Base-by-base conservation (phyloP, 176 grass and related monocot genomes). In the Triticum turgidum region DNA sequence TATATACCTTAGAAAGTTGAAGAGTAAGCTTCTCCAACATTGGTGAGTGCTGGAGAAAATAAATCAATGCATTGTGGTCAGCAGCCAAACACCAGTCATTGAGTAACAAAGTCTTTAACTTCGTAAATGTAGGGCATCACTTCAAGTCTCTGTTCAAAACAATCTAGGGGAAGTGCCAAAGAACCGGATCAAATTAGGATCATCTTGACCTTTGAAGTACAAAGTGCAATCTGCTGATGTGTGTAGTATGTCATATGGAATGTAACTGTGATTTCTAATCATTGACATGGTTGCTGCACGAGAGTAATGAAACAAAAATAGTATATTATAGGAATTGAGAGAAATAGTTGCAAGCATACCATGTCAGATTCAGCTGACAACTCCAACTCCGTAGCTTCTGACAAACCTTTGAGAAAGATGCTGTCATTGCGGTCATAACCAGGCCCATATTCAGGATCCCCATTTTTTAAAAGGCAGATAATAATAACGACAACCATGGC, bases 81-180 rank as follows among this genome's bases (percentile, higher is more conserved):
- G 69, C 69, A 72, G 35, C 18, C 69, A 72, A 72, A 42, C 69
- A 72, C 69, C 69, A 72, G 4, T 72, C 37, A 5, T 72, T 8
- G 35, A 72, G 69, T 5, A 42, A 72, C 69, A 72, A 11, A 72
- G 69, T 72, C 69, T 42, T 72, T 72, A 72, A 72, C 69, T 72
- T 42, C 20, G 69, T 41, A 72, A 72, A 72, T 42, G 69, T 72
- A 41, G 69, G 69, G 18, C 69, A 72, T 37, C 32, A 72, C 20
- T 22, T 21, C 20, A 41, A 72, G n/a, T 72, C 37, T 37, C 69
- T 72, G 69, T 72, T 41, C 20, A 72, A 42, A 41, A 72, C 69
- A 72, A 41, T 72, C 69, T 72, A 72, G 18, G 35, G 35, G 0
- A n/a, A 71, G 34, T 21, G 17, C 68, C 41, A 22, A 41, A 71